A percentile compares a stretch with the other conserved stretches of the same genome.
Conservation (phyloP, 805 yeast genomes). For the Wickerhamomyces rabaulensis region DNA sequence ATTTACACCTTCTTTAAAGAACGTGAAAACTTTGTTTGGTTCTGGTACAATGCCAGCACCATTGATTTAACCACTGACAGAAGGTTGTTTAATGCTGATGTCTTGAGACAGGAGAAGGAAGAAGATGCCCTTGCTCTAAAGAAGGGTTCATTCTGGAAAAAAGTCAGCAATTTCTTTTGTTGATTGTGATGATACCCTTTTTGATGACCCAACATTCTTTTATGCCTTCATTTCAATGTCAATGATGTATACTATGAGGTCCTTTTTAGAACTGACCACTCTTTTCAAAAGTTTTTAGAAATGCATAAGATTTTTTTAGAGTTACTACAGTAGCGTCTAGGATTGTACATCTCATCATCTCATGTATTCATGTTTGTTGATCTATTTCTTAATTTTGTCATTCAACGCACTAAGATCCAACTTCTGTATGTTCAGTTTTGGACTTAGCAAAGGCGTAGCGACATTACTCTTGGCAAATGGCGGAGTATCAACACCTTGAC, state of each 20-base stretch:
- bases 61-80: conserved; percentile 43
- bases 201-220: neutral
- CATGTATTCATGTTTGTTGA: neutral
- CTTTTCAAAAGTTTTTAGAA: too few species aligned
- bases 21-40: conserved; percentile 26
- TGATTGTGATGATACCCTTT: conserved; percentile 7
- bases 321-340: too few species aligned
- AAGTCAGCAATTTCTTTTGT: conserved; percentile 24
- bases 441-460: conserved; percentile 17
- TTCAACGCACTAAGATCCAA: neutral
- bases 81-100: conserved; percentile 37
- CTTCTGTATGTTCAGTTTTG: conserved; percentile 1
- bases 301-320: too few species aligned
- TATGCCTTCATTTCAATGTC: too few species aligned
- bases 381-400: neutral
- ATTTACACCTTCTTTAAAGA: conserved; percentile 26
- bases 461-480: conserved; percentile 6
- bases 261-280: too few species aligned
- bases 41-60: conserved; percentile 31
- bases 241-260: too few species aligned
- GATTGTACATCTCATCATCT: neutral
- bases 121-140: conserved; percentile 26
- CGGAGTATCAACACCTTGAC: conserved; percentile 24
- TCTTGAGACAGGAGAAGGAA: conserved; percentile 34
- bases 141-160: conserved; percentile 13